Conservation (phyloP, 2,329 filamentous ascomycete species). For the Xylaria arbuscula region DNA sequence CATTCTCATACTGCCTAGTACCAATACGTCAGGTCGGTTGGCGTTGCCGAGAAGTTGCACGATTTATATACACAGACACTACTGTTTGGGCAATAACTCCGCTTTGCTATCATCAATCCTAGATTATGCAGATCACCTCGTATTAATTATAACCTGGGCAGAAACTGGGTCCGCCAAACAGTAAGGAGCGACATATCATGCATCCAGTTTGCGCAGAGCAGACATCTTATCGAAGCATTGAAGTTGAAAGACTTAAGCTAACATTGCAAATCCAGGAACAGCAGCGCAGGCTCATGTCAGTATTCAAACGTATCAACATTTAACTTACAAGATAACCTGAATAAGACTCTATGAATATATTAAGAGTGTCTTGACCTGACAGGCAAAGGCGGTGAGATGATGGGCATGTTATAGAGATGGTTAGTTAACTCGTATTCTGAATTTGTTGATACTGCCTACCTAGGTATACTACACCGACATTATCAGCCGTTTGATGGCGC, state of each 20-base stretch:
- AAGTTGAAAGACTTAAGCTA: constrained; percentile 1
- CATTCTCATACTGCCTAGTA: not conserved
- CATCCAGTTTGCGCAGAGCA: not conserved
- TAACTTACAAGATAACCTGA: not conserved
- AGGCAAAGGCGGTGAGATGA: not conserved
- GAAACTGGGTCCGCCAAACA: constrained; percentile 3
- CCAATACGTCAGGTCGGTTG: constrained; percentile 2
- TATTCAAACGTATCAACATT: not conserved
- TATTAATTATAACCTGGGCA: constrained; percentile 27
- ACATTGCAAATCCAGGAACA: not conserved
- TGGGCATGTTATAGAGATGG: constrained; percentile 1
- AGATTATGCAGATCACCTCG: constrained; percentile 34
- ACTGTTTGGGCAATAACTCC: constrained; percentile 29
- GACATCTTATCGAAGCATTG: no score
- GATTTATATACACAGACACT: not conserved
- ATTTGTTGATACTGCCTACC: not conserved
- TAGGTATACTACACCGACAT: not conserved
- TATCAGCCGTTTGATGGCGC: not conserved
- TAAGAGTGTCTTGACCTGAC: not conserved
- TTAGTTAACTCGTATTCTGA: constrained; percentile 18
- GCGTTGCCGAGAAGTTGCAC: constrained; percentile 4
- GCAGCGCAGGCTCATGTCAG: not conserved
- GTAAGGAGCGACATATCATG: constrained; percentile 5
- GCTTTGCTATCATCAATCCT: constrained; percentile 19
- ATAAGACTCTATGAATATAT: not conserved